Base-by-base conservation (phyloP, 2,329 filamentous ascomycete genomes). In the Triangularia setosa region DNA sequence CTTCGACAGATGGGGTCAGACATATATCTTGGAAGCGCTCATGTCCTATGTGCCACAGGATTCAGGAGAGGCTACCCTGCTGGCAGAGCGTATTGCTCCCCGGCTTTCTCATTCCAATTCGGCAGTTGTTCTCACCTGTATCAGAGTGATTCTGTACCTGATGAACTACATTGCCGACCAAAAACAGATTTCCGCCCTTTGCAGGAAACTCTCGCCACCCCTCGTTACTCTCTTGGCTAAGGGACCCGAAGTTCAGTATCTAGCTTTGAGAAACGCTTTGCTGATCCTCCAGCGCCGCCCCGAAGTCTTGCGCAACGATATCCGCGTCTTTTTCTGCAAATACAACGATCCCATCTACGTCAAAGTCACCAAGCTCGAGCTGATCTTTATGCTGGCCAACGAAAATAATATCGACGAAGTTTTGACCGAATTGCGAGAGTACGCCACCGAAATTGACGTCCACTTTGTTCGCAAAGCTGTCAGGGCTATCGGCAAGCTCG, bases 381-480 rank as follows among this genome's bases (percentile, higher is more conserved):
- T 99, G 71, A 98, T 99, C 70, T 99, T 99, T 78, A 99, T 98
- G 95, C 85, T 99, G 65, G 95, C 95, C 7, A 97, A 87, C 33
- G 93, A 97, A 77, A 90, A 89, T 72, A 99, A 99, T 75, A 99
- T 99, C 71, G 90, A 92, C 58, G 92, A 98, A 74, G 95, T 99
- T 1, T 79, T 99, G 69, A 96, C 93, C 1, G 95, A 99, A 76
- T 79, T 99, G 63, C 87, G 93, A 75, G 95, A 99, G 83, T 96
- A 99, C 77, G 94, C 95, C 7, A 98, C 94, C 0, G 95, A 99
- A 76, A 98, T 99, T 68, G 95, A 99, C 72, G 93, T 99, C 4
- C 95, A 99, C 78, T 99, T 99, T 75, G 95, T 98, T 11, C 91
- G 95, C 58, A 99, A 99, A 78, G 95, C 95, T 0, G 95, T 99